Percentiles rank a stretch among this genome's conserved stretches.
Conservation (phyloP, 169 alveolate genomes). For the Plasmodium inui region DNA sequence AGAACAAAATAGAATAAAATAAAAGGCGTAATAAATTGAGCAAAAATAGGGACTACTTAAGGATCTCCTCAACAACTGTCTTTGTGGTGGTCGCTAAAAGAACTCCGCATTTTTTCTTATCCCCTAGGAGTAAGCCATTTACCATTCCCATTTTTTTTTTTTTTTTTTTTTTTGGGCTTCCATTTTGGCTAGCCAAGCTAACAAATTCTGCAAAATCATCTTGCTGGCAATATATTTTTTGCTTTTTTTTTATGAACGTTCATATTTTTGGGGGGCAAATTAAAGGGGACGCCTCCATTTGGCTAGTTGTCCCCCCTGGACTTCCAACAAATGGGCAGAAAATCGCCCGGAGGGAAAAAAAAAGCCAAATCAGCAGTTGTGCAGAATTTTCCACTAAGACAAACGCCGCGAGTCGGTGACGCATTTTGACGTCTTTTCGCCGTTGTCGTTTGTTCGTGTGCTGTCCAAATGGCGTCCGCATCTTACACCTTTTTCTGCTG, state of each 20-base stretch:
- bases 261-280: slow-evolving; percentile 6
- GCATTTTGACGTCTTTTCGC: not conserved
- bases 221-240: not conserved
- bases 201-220: slow-evolving; percentile 1
- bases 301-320: not conserved
- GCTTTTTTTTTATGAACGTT: slow-evolving; percentile 31
- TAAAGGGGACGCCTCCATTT: not conserved
- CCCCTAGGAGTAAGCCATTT: not conserved
- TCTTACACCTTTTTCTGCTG: not conserved
- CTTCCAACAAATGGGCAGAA: not conserved
- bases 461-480: not conserved
- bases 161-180: not conserved
- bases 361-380: not conserved
- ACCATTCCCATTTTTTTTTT: not conserved
- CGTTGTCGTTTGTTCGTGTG: not conserved
- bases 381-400: not conserved
- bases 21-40: not conserved
- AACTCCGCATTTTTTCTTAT: not conserved
- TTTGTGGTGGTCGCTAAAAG: not conserved
- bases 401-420: not conserved
- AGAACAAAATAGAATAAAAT: not conserved
- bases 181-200: not conserved
- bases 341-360: slow-evolving; percentile 2
- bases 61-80: not conserved
- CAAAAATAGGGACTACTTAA: not conserved